These are phyloP conservation scores for Tolypocladium capitatum DNA, from an alignment of 2,329 filamentous ascomycete genomes.

Conservation along the genomic window DNA sequence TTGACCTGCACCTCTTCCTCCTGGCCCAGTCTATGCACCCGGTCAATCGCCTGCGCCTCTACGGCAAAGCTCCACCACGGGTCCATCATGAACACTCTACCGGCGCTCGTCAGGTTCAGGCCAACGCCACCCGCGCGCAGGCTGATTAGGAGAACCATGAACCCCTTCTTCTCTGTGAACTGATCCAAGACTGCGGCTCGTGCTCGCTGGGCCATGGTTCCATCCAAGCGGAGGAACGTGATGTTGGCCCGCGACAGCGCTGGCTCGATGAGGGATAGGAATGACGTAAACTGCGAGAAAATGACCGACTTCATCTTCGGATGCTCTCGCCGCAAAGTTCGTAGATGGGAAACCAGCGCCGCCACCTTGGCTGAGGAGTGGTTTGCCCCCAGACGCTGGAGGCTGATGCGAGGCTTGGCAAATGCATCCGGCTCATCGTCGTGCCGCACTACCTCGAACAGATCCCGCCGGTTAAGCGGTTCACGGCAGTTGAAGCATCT, in stretches of 20 bases:
- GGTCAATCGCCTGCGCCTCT: slow-evolving; percentile 93
- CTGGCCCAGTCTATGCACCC: slow-evolving; percentile 95
- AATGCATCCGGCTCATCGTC: slow-evolving; percentile 42
- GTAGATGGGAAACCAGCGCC: slow-evolving; percentile 63
- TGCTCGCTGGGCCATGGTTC: slow-evolving; percentile 74
- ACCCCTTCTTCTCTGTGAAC: slow-evolving; percentile 49
- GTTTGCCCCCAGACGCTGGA: slow-evolving; percentile 46
- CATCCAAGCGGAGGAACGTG: slow-evolving; percentile 76
- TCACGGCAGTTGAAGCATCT: slow-evolving; percentile 87
- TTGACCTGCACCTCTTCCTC: slow-evolving; percentile 72
- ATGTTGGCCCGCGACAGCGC: slow-evolving; percentile 62
- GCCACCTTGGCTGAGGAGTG: slow-evolving; percentile 82
- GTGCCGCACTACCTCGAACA: slow-evolving; percentile 85
- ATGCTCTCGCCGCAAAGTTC: slow-evolving; percentile 50
- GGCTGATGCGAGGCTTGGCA: slow-evolving; percentile 38
- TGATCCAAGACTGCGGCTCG: slow-evolving; percentile 65
- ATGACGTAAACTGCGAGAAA: slow-evolving; percentile 96
- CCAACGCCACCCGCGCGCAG: slow-evolving; percentile 87
- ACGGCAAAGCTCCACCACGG: slow-evolving; percentile 98
- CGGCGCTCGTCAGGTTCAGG: slow-evolving; percentile 79
- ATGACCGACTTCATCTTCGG: slow-evolving; percentile 74
- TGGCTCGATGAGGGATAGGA: slow-evolving; percentile 79
- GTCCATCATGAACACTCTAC: slow-evolving; percentile 96
- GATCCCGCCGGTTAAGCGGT: slow-evolving; percentile 64
- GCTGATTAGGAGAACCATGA: slow-evolving; percentile 68